Base-by-base conservation (phyloP, 306 rosid species). In the Luffa aegyptiaca region DNA sequence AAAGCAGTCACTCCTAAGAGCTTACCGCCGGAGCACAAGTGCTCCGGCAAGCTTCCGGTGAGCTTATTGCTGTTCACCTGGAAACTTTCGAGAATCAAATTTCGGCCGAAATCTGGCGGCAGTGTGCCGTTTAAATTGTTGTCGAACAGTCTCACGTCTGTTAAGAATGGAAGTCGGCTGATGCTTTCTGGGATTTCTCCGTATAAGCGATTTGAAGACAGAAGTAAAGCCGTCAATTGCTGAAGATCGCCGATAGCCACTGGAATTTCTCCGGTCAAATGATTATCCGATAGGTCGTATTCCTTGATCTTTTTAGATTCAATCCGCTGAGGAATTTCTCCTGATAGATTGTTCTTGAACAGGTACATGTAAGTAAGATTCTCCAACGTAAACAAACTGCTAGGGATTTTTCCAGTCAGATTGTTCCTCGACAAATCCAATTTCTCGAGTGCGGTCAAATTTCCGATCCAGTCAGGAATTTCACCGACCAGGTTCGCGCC, bases 41-140 rank as follows among this genome's bases (percentile, higher is more conserved):
- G 80, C 10, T 84, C 88, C 7, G 97, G 98, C 36, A 93, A 57
- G 18, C 49, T 83, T 2, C 98, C 95, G 0, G 77, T 80, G 16
- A 93, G 86, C 79, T 3, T 80, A 61, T 93, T 93, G 8, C 36
- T 3, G 10, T 80, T 11, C 20, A 90, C 66, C 55, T 84, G 10
- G 63, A 93, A 89, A 1, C 57, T 61, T 78, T 0, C 4, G 31
- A 91, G 91, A 57, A 3, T 80, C 0, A 88, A 91, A 79, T 84
- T 51, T 61, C 71, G 81, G 10, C 98, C 98, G 5, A 93, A 83
- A 8, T 89, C 89, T 0, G 92, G 86, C 77, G 98, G 88, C 66
- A 91, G 53, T 14, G 46, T 79, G 18, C 97, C 97, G 36, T 92
- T 87, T 8, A 93, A 76, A 3, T 85, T 90, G 82, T 91, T 90